Base-by-base conservation (phyloP, 441 rosid species). In the Bruguiera hainesii region DNA sequence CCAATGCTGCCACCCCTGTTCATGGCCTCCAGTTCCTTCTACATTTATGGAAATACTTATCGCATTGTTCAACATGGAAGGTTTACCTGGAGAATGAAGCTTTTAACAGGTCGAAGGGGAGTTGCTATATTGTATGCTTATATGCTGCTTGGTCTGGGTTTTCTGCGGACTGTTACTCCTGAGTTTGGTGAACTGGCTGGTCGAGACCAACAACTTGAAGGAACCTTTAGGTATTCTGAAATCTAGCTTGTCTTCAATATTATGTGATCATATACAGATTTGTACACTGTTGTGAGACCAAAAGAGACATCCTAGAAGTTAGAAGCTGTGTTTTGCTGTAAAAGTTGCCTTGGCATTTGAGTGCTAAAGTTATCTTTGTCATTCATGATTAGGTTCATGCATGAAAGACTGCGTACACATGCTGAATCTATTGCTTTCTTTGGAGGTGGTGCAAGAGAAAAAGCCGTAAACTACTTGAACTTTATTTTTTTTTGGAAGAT, bases 11-110 rank as follows among this genome's bases (percentile, higher is more conserved):
- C 48, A 0, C 0, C 4, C 48, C 15, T 16, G 2, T 3, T 42
- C 48, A 42, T 13, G 18, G 16, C 18, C 48, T 42, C 5, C 4
- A 0, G 18, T 11, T 42, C 16, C 15, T 42, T 37, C 9, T 42
- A 11, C 13, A 20, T 55, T 4, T 23, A 33, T 28, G 30, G 0
- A 26, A 61, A 65, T 56, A 69, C 52, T 75, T 52, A 71, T 70
- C 64, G 58, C 30, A 48, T 64, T 69, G 65, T 33, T 78, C 60
- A 56, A 63, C 72, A 73, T 74, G 59, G 69, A 66, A 96, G 98
- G 99, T 93, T 96, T 75, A 93, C 99, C 64, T 96, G 99, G 99
- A 92, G 99, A 83, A 96, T 96, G 99, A 91, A 91, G 89, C 89
- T 86, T 59, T 79, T 96, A 85, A 93, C 98, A 56, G 99, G 99